Evolutionary conservation across 345 rosid genomes (phyloP).

Genomic region (Corchorus capsularis): DNA sequence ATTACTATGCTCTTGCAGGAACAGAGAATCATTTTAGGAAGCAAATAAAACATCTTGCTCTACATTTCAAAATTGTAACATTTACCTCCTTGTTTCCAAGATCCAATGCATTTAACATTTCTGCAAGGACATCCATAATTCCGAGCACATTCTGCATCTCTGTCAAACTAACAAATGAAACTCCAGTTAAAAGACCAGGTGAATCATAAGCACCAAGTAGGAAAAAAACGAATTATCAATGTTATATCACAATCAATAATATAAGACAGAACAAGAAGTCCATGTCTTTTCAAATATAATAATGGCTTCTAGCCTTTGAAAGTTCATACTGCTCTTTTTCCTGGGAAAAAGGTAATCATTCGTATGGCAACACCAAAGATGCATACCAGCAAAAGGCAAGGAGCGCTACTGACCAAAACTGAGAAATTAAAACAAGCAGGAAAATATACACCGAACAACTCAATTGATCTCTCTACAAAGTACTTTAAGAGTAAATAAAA

Average conservation of each 20-base stretch:
- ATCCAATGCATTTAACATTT: conserved; percentile 93
- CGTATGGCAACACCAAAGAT: not conserved
- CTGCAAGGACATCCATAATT: conserved; percentile 96
- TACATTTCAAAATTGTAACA: conserved; percentile 11
- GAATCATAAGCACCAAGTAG: conserved; percentile 7
- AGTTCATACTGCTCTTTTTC: not conserved
- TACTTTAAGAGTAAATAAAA: no score
- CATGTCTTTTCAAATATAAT: conserved; percentile 10
- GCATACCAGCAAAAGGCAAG: conserved; percentile 4
- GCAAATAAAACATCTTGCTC: conserved; percentile 1
- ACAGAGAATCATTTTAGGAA: not conserved
- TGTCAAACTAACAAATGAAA: conserved; percentile 63
- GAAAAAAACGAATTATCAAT: not conserved
- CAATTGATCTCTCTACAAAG: no score
- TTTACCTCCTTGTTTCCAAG: conserved; percentile 89
- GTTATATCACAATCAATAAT: conserved; percentile 12
- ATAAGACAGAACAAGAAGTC: not conserved
- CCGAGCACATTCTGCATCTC: conserved; percentile 99
- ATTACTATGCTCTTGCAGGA: not conserved
- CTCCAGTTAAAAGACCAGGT: conserved; percentile 28
- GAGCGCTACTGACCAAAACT: not conserved
- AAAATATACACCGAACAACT: no score
- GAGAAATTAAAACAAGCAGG: conserved; percentile 4
- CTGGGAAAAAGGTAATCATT: not conserved
- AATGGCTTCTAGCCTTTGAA: not conserved